These are phyloP conservation scores for Remersonia thermophila DNA, from an alignment of 2,329 filamentous ascomycete genomes.

Conservation along the genomic window DNA sequence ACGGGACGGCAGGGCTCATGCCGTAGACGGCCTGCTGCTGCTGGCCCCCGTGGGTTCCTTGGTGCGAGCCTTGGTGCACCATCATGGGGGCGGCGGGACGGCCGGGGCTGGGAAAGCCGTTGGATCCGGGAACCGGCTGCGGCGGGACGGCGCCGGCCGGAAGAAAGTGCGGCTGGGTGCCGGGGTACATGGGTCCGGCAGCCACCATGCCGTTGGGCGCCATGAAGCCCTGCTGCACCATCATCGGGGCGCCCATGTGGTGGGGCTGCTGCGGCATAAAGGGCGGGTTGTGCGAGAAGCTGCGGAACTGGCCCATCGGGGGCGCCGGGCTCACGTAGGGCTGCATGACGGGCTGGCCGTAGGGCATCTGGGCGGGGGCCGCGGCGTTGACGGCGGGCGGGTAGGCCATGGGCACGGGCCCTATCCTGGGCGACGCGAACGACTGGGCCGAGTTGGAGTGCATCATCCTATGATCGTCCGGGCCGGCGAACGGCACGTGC, in stretches of 20 bases:
- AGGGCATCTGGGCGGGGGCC: slow-evolving; percentile 57
- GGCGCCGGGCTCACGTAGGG: slow-evolving; percentile 60
- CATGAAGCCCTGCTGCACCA: slow-evolving; percentile 62
- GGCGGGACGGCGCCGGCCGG: slow-evolving; percentile 41
- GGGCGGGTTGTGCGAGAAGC: slow-evolving; percentile 59
- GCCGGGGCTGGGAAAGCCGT: slow-evolving; percentile 80
- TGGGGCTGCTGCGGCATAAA: slow-evolving; percentile 56
- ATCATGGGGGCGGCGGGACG: slow-evolving; percentile 75
- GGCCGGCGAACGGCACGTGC: slow-evolving; percentile 54
- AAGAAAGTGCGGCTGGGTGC: slow-evolving; percentile 51
- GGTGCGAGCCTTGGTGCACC: slow-evolving; percentile 84
- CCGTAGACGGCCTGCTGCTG: slow-evolving; percentile 61
- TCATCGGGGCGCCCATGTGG: slow-evolving; percentile 75
- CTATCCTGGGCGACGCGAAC: slow-evolving; percentile 71
- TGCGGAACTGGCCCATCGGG: slow-evolving; percentile 59
- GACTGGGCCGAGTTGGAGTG: slow-evolving; percentile 72
- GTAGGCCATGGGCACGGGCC: slow-evolving; percentile 56
- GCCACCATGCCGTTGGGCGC: slow-evolving; percentile 58
- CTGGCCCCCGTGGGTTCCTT: slow-evolving; percentile 69
- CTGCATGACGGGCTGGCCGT: slow-evolving; percentile 58
- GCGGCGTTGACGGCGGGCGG: slow-evolving; percentile 45
- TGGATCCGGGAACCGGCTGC: slow-evolving; percentile 50
- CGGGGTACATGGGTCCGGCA: slow-evolving; percentile 67
- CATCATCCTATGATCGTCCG: slow-evolving; percentile 82
- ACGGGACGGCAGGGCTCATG: slow-evolving; percentile 64